Evolutionary conservation across 768 basidiomycete species (phyloP).

Genomic region (Daedalea quercina): DNA sequence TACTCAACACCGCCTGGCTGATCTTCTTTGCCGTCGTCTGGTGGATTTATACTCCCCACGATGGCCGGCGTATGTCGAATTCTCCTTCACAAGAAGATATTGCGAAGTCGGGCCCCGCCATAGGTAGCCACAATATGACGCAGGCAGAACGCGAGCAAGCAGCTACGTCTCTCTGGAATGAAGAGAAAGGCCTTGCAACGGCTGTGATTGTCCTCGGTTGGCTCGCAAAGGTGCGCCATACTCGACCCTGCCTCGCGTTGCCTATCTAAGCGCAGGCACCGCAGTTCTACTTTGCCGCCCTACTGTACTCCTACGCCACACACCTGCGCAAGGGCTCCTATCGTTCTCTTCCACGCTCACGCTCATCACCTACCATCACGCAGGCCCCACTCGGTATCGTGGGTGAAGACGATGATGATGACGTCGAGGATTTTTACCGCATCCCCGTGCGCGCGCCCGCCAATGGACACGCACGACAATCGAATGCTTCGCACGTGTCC

Average conservation of each 20-base stretch:
- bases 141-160: constrained; percentile 61
- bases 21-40: constrained; percentile 83
- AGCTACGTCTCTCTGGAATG: constrained; percentile 81
- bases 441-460: constrained; percentile 41
- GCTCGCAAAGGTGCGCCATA: constrained; percentile 71
- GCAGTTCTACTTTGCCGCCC: constrained; percentile 85
- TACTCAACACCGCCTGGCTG: constrained; percentile 89
- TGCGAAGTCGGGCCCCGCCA: constrained; percentile 47
- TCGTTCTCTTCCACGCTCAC: constrained; percentile 59
- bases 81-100: constrained; percentile 87
- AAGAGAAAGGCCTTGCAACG: constrained; percentile 80
- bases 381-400: constrained; percentile 31
- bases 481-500: constrained; percentile 5
- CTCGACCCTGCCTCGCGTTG: background rate
- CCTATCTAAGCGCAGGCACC: background rate
- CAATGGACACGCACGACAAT: constrained; percentile 1
- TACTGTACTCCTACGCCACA: constrained; percentile 89
- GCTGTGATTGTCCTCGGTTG: constrained; percentile 77
- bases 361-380: constrained; percentile 19
- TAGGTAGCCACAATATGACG: constrained; percentile 42
- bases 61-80: constrained; percentile 74
- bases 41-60: constrained; percentile 91
- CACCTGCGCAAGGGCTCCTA: constrained; percentile 92
- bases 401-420: constrained; percentile 53
- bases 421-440: constrained; percentile 62